These are phyloP conservation scores for Fusarium subtropicale DNA, from an alignment of 2,329 filamentous ascomycete genomes.

Conservation along the genomic window DNA sequence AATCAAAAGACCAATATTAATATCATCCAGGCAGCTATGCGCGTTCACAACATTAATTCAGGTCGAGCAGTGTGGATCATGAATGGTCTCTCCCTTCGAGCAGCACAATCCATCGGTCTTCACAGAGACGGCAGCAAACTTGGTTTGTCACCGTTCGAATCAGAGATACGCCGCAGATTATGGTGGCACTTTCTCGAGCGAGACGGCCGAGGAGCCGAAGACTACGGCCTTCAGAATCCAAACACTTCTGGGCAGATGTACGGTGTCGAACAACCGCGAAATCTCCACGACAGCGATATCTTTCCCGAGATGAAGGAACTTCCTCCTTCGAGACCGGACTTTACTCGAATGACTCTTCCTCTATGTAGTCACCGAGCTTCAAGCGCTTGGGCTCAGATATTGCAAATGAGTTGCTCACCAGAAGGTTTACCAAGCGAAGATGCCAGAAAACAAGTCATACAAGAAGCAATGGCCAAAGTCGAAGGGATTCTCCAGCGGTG, in stretches of 20 bases:
- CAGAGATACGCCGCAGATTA: constrained; percentile 65
- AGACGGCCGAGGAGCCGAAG: constrained; percentile 65
- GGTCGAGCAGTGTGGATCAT: constrained; percentile 55
- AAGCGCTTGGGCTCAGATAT: constrained; percentile 40
- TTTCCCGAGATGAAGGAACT: constrained; percentile 60
- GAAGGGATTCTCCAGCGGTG: constrained; percentile 50
- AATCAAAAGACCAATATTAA: background rate
- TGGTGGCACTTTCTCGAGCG: constrained; percentile 66
- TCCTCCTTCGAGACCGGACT: constrained; percentile 60
- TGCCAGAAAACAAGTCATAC: constrained; percentile 56
- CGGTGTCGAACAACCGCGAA: constrained; percentile 65
- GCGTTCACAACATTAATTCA: constrained; percentile 47
- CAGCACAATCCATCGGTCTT: constrained; percentile 64
- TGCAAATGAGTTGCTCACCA: constrained; percentile 36
- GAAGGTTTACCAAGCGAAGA: constrained; percentile 40
- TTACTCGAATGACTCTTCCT: constrained; percentile 68
- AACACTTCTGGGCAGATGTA: background rate
- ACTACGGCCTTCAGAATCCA: constrained; percentile 59
- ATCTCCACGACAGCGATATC: constrained; percentile 66
- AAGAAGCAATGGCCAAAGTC: constrained; percentile 2
- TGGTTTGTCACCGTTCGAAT: constrained; percentile 63
- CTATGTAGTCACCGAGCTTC: constrained; percentile 65
- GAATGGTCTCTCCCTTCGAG: constrained; percentile 58
- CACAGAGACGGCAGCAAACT: constrained; percentile 63
- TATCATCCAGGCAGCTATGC: constrained; percentile 45